phyloP scores from a whole-genome alignment of 2,329 filamentous ascomycete species.

The Triangularia setosa region DNA sequence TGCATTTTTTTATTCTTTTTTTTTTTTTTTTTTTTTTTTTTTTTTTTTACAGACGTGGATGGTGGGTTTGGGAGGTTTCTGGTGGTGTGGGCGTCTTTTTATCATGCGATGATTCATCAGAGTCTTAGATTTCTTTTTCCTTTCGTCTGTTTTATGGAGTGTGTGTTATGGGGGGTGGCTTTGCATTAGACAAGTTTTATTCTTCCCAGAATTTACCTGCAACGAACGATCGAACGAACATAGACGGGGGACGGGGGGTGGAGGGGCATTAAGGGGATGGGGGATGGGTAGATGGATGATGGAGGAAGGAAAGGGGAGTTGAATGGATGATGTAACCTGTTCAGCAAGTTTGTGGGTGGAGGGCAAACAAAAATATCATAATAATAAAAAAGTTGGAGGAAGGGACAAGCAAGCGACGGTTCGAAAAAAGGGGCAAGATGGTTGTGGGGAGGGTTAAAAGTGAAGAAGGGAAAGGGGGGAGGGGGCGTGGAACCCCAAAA shows the following conservation, averaged over 20 bases:
- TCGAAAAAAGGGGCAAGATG: not conserved
- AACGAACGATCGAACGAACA: not conserved
- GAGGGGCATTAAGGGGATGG: not conserved
- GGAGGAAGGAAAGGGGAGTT: no score
- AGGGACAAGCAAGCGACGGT: no score
- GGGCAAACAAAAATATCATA: not conserved
- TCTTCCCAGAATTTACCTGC: not conserved
- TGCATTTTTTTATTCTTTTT: no score
- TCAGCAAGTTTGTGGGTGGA: not conserved
- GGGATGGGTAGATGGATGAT: not conserved
- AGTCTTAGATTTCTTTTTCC: constrained; percentile 4
- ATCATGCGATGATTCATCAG: not conserved
- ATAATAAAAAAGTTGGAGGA: not conserved
- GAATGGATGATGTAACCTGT: not conserved
- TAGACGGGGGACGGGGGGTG: not conserved
- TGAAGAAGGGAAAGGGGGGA: not conserved
- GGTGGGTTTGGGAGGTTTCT: constrained; percentile 21
- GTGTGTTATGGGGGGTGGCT: not conserved
- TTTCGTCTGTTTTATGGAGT: constrained; percentile 6
- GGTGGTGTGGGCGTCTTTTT: not conserved
- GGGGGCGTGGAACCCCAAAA: not conserved
- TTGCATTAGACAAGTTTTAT: constrained; percentile 2
- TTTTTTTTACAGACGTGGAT: constrained; percentile 18
- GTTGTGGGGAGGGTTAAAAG: not conserved
- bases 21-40: no score